A percentile compares a stretch with the other conserved stretches of the same genome.
Evolutionary conservation across 2,329 filamentous ascomycete genomes (phyloP).

Genomic region (Venturia nashicola): DNA sequence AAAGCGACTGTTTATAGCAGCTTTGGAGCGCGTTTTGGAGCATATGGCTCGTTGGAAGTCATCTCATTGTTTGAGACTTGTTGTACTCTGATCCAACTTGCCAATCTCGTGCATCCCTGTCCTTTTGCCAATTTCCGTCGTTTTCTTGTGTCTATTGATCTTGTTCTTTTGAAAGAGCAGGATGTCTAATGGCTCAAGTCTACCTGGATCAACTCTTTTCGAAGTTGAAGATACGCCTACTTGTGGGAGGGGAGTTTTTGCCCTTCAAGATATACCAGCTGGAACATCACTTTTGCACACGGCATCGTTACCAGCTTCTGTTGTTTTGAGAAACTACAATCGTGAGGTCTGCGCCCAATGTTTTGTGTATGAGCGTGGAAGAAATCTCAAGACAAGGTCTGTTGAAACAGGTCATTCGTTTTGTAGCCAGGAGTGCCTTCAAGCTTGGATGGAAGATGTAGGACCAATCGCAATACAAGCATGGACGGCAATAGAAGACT

Average conservation of each 20-base stretch:
- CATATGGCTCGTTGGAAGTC: neutral
- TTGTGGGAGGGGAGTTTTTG: conserved; percentile 34
- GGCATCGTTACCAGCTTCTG: conserved; percentile 25
- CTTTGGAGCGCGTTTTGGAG: neutral
- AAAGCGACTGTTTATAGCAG: neutral
- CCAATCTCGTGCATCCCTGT: neutral
- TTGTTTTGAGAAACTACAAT: conserved; percentile 33
- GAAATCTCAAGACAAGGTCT: conserved; percentile 27
- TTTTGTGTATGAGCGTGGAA: conserved; percentile 33
- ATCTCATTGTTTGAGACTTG: neutral
- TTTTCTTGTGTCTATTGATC: neutral
- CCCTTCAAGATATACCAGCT: conserved; percentile 21
- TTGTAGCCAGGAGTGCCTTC: conserved; percentile 25
- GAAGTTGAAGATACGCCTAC: conserved; percentile 21
- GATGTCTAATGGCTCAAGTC: neutral
- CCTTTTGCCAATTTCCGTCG: neutral
- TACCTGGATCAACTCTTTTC: neutral
- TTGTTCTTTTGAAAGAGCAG: neutral
- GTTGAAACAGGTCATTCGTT: conserved; percentile 29
- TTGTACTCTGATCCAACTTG: neutral
- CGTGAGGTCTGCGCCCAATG: conserved; percentile 37
- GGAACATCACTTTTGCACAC: conserved; percentile 26
- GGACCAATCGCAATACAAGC: conserved; percentile 17
- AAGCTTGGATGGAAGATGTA: conserved; percentile 21
- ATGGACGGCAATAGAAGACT: conserved; percentile 15